These are phyloP conservation scores for Glonium stellatum DNA, from an alignment of 495 filamentous ascomycete species.

Conservation along the genomic window DNA sequence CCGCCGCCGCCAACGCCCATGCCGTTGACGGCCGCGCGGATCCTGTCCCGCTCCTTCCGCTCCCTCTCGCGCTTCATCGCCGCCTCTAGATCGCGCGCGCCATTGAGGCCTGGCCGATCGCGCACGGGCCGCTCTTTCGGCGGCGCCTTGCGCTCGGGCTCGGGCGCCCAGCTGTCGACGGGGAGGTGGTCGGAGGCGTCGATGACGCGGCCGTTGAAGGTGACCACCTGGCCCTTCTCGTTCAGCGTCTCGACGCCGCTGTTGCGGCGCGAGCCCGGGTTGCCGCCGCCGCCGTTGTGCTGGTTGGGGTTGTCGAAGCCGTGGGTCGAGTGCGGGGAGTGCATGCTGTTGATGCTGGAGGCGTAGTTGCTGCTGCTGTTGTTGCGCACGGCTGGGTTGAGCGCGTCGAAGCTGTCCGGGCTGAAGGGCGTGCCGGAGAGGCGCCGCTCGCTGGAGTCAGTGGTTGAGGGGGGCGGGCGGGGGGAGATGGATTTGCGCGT, in stretches of 20 bases:
- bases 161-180: constrained; percentile 84
- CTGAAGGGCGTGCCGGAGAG: constrained; percentile 71
- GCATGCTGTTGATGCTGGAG: neutral
- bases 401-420: constrained; percentile 76
- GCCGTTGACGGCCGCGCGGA: constrained; percentile 15
- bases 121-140: constrained; percentile 41
- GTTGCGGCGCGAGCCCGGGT: neutral
- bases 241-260: constrained; percentile 21
- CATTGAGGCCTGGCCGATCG: constrained; percentile 16
- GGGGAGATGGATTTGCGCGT: constrained; percentile 74
- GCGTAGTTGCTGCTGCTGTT: neutral
- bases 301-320: neutral
- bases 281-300: neutral
- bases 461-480: constrained; percentile 47
- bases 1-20: neutral
- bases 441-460: constrained; percentile 39
- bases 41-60: constrained; percentile 18
- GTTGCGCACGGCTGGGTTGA: constrained; percentile 50
- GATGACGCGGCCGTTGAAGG: constrained; percentile 75
- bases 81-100: constrained; percentile 22
- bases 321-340: neutral
- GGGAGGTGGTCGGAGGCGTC: constrained; percentile 93
- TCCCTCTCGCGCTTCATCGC: constrained; percentile 21
- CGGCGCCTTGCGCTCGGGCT: constrained; percentile 72
- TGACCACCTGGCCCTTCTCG: constrained; percentile 52